Conservation (phyloP, 257 asterid species). For the Solanum pennellii region DNA sequence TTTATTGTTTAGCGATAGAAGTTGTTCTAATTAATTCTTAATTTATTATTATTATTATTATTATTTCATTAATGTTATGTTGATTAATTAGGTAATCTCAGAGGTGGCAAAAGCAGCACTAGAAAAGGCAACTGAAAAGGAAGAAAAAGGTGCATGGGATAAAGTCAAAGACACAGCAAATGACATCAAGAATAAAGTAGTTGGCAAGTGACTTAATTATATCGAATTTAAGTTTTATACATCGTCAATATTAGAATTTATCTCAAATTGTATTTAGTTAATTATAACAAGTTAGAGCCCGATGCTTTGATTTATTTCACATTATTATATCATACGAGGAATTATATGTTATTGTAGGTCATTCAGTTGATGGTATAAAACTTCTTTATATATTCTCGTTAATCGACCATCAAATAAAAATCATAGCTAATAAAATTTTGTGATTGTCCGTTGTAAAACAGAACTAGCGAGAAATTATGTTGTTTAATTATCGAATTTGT, state of each 20-base stretch:
- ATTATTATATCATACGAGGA: background rate
- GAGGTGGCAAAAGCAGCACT: constrained; percentile 43
- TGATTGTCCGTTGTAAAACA: background rate
- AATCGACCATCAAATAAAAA: no score
- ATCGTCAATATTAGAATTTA: background rate
- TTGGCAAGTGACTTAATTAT: constrained; percentile 1
- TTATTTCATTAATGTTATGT: background rate
- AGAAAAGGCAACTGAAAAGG: constrained; percentile 44
- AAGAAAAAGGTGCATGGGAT: constrained; percentile 36
- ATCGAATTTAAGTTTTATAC: background rate
- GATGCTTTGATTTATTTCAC: background rate
- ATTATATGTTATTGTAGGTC: background rate
- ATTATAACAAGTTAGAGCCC: background rate
- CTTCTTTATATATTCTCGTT: background rate
- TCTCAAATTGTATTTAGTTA: background rate
- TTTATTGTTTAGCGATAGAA: background rate
- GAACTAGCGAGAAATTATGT: no score
- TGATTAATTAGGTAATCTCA: constrained; percentile 22
- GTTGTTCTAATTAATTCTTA: background rate
- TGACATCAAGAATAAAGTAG: constrained; percentile 16
- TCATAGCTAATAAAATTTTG: background rate
- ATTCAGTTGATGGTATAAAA: background rate
- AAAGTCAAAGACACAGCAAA: constrained; percentile 35
- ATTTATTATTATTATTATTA: background rate
- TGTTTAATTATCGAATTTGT: background rate